These are phyloP conservation scores for Hymenotorrendiella dingleyae DNA, from an alignment of 2,329 filamentous ascomycete genomes.

Conservation along the genomic window DNA sequence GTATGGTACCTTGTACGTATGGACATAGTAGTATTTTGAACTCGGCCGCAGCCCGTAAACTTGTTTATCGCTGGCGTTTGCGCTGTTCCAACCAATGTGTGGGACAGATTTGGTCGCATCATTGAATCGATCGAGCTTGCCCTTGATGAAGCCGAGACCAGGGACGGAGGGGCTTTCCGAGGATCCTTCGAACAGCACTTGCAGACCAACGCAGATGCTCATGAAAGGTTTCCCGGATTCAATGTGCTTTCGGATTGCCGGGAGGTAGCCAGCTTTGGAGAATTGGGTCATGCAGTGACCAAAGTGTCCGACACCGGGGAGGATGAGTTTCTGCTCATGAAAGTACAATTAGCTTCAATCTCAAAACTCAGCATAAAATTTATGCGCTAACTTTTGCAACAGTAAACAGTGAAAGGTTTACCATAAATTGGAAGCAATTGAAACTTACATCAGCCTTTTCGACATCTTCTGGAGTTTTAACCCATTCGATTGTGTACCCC, in stretches of 20 bases:
- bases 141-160: conserved; percentile 71
- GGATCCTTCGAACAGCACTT: conserved; percentile 83
- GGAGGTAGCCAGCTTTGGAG: conserved; percentile 72
- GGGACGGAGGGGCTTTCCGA: conserved; percentile 66
- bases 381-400: background rate
- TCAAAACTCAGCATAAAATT: too few relatives aligned
- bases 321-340: conserved; percentile 69
- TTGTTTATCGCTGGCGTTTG: conserved; percentile 54
- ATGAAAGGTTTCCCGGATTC: conserved; percentile 92
- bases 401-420: background rate
- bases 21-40: conserved; percentile 98
- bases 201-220: conserved; percentile 92
- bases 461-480: conserved; percentile 79
- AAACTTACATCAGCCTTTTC: conserved; percentile 71
- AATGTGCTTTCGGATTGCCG: conserved; percentile 78
- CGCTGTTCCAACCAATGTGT: conserved; percentile 98
- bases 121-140: conserved; percentile 68
- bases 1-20: conserved; percentile 86
- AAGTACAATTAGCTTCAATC: conserved; percentile 5
- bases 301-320: conserved; percentile 96
- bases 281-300: conserved; percentile 91
- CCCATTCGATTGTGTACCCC: conserved; percentile 89
- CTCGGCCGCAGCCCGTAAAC: conserved; percentile 74
- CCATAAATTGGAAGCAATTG: too few relatives aligned
- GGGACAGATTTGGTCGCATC: conserved; percentile 81